These are phyloP conservation scores for Lunularia cruciata DNA, from an alignment of 225 moss, liverwort and hornwort genomes.

Conservation along the genomic window DNA sequence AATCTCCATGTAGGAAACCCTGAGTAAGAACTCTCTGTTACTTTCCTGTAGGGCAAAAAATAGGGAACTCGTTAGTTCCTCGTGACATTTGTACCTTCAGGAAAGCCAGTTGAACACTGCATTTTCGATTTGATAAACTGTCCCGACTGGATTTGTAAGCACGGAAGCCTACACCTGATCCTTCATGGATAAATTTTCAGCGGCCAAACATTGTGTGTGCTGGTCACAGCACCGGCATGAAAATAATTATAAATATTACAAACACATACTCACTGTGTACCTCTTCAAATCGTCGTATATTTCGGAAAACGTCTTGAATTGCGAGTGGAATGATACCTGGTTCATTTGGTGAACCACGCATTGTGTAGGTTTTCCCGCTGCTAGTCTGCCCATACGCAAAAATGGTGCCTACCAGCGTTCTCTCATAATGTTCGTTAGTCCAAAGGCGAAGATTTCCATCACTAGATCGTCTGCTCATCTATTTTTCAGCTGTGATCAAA, in stretches of 20 bases:
- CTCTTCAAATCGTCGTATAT: conserved; percentile 69
- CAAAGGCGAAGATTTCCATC: no score
- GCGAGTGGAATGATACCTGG: conserved; percentile 93
- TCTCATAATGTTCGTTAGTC: no score
- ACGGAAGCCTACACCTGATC: neutral
- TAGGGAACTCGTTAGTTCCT: neutral
- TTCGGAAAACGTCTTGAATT: conserved; percentile 74
- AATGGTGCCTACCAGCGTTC: conserved; percentile 93
- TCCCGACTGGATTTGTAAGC: no score
- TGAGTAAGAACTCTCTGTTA: conserved; percentile 79
- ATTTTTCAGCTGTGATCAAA: no score
- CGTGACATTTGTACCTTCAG: neutral
- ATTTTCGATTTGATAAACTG: neutral
- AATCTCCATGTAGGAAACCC: conserved; percentile 97
- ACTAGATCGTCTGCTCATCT: no score
- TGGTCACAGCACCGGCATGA: neutral
- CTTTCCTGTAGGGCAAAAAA: conserved; percentile 41
- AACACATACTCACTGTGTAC: conserved; percentile 29
- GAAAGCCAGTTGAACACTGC: no score
- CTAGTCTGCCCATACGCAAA: conserved; percentile 99
- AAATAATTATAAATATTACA: no score
- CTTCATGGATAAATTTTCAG: neutral
- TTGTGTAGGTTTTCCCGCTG: conserved; percentile 95
- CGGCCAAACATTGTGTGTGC: no score
- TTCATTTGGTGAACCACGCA: conserved; percentile 76